Conservation (phyloP, 2,329 filamentous ascomycete genomes). For the Colletotrichum horii region DNA sequence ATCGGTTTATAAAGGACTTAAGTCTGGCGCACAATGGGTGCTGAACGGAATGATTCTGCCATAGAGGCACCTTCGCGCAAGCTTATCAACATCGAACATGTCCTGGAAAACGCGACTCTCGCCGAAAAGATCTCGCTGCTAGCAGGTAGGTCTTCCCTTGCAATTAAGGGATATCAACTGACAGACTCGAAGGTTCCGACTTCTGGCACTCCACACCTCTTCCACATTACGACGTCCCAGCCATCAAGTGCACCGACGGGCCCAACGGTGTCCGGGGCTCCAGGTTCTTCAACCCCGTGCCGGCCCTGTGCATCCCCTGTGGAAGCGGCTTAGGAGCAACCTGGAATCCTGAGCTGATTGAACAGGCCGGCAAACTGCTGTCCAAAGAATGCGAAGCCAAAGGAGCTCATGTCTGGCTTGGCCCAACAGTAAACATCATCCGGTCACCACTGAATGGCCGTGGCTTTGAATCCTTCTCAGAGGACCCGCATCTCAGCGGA, state of each 20-base stretch:
- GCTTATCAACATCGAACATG: conserved; percentile 53
- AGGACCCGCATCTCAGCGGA: conserved; percentile 63
- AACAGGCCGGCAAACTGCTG: conserved; percentile 54
- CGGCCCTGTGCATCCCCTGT: conserved; percentile 64
- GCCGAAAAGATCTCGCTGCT: conserved; percentile 59
- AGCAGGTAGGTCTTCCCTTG: conserved; percentile 40
- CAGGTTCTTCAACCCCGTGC: conserved; percentile 69
- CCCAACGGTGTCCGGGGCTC: conserved; percentile 73
- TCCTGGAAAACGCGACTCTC: conserved; percentile 57
- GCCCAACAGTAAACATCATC: conserved; percentile 69
- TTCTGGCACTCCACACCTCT: conserved; percentile 73
- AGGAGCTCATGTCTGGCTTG: conserved; percentile 62
- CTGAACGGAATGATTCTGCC: neutral
- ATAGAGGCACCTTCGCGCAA: neutral
- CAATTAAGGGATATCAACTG: neutral
- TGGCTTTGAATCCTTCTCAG: conserved; percentile 63
- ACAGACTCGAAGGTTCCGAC: conserved; percentile 54
- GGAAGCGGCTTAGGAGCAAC: conserved; percentile 63
- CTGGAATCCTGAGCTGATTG: conserved; percentile 58
- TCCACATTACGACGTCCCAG: conserved; percentile 64
- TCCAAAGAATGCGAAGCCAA: conserved; percentile 59
- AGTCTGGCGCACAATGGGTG: neutral
- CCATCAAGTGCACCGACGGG: conserved; percentile 70
- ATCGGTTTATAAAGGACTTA: neutral
- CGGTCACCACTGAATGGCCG: conserved; percentile 63